Base-by-base conservation (phyloP, 257 asterid genomes). In the Fraxinus pennsylvanica region DNA sequence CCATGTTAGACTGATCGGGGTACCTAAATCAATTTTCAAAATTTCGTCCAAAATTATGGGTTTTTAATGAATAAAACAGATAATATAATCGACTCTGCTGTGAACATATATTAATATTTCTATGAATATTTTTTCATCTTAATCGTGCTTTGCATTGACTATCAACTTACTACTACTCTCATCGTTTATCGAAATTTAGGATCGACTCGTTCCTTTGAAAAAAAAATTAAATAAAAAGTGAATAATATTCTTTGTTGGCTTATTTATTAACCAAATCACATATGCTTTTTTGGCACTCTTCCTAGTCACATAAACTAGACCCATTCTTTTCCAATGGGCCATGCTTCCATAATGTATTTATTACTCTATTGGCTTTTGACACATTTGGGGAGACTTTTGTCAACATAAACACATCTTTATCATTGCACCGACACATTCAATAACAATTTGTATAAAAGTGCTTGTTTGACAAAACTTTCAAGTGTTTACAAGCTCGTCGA, bases 281-380 rank as follows among this genome's bases (percentile, higher is more conserved):
- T 65, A 63, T 75, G 65, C 73, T 65, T 65, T 38, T 33, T 54
- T 63, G 47, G 27, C 72, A 75, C 73, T 75, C 73, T 75, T 75
- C 30, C 63, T 47, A 75, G 45, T 33, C 68, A 52, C 41, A 63
- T 25, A 75, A 75, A 63, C 67, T 75, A 38, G 47, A 43, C 22
- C 61, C 47, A 30, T 63, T 45, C 36, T 63, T 63, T 63, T 12
- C 36, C 32, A 63, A 33, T 75, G 47, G 79, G 72, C 66, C 47
- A 6, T 3, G 72, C 63, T 50, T 14, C 30, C 45, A 33, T 57
- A 10, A 35, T 61, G 36, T 39, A 75, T 75, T 61, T 75, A 63
- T 75, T 59, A 59, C 67, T 59, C 67, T 47, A 47, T 14, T 17
- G 47, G 61, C 15, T 15, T 35, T 61, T 38, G 41, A 59, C 57